These are phyloP conservation scores for Zygosaccharomyces sapae DNA, from an alignment of 1,139 yeast genomes.

Conservation along the genomic window DNA sequence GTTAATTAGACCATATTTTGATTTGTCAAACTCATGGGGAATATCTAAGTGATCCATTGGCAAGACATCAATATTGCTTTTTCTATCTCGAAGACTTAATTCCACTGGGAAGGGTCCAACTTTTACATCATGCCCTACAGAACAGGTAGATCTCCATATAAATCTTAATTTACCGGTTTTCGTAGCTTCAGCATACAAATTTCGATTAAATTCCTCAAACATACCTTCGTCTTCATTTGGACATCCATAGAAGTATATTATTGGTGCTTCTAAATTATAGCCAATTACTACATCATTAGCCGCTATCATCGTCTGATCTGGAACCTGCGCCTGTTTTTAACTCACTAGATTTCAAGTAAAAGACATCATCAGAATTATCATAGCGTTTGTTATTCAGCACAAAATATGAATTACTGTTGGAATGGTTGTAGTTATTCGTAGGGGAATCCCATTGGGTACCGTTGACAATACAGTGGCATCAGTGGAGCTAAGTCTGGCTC, in stretches of 20 bases:
- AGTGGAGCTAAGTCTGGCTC: slow-evolving; percentile 14
- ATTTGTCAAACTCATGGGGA: slow-evolving; percentile 18
- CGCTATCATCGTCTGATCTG: slow-evolving; percentile 16
- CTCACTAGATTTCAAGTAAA: slow-evolving; percentile 32
- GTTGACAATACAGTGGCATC: slow-evolving; percentile 14
- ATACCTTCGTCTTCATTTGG: slow-evolving; percentile 49
- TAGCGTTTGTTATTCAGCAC: slow-evolving; percentile 26
- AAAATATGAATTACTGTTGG: slow-evolving; percentile 21
- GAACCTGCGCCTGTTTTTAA: slow-evolving; percentile 22
- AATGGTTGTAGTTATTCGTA: slow-evolving; percentile 9
- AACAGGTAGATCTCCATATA: slow-evolving; percentile 62
- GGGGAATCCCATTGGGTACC: slow-evolving; percentile 27
- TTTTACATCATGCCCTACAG: slow-evolving; percentile 3
- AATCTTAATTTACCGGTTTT: slow-evolving; percentile 61
- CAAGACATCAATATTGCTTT: slow-evolving; percentile 10
- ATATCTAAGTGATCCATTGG: slow-evolving; percentile 8
- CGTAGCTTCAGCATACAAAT: slow-evolving; percentile 56
- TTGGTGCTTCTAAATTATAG: slow-evolving; percentile 28
- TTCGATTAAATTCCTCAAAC: slow-evolving; percentile 55
- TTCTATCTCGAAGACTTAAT: slow-evolving; percentile 16
- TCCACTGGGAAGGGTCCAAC: slow-evolving; percentile 16
- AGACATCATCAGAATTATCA: slow-evolving; percentile 29
- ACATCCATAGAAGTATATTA: slow-evolving; percentile 46
- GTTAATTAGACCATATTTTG: slow-evolving; percentile 7
- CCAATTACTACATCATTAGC: slow-evolving; percentile 28